phyloP scores from a whole-genome alignment of 176 grass and related monocot species.

The Thinopyrum elongatum region DNA sequence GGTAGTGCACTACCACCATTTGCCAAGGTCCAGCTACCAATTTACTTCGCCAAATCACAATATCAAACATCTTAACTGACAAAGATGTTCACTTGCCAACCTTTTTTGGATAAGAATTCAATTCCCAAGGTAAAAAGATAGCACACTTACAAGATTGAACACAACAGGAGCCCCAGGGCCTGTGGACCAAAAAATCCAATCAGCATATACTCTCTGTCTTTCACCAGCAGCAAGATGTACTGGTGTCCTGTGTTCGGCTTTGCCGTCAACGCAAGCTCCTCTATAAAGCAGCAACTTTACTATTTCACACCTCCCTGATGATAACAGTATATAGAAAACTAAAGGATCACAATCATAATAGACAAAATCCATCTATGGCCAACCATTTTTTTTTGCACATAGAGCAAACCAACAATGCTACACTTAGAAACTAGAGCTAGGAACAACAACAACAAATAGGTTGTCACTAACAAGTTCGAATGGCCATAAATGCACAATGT shows the following conservation, averaged over 20 bases:
- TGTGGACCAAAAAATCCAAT: slow-evolving; percentile 27
- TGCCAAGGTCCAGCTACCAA: background rate
- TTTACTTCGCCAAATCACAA: background rate
- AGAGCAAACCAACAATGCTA: background rate
- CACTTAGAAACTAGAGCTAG: background rate
- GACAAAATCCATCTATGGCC: background rate
- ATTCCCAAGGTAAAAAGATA: no score
- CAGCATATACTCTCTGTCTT: background rate
- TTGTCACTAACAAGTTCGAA: background rate
- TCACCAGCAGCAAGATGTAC: background rate
- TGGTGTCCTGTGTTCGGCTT: slow-evolving; percentile 5
- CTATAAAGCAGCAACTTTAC: slow-evolving; percentile 20
- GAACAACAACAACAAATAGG: background rate
- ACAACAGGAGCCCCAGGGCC: slow-evolving; percentile 51
- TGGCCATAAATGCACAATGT: background rate
- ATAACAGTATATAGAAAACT: background rate
- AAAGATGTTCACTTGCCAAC: no score
- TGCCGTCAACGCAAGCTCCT: slow-evolving; percentile 12
- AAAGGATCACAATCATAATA: background rate
- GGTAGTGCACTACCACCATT: background rate
- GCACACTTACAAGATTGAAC: no score
- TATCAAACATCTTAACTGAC: background rate
- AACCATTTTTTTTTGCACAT: slow-evolving; percentile 2
- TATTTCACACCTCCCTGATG: slow-evolving; percentile 24
- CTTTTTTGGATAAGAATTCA: no score